Conservation (phyloP, 345 rosid species). For the Capsella bursapastoris region DNA sequence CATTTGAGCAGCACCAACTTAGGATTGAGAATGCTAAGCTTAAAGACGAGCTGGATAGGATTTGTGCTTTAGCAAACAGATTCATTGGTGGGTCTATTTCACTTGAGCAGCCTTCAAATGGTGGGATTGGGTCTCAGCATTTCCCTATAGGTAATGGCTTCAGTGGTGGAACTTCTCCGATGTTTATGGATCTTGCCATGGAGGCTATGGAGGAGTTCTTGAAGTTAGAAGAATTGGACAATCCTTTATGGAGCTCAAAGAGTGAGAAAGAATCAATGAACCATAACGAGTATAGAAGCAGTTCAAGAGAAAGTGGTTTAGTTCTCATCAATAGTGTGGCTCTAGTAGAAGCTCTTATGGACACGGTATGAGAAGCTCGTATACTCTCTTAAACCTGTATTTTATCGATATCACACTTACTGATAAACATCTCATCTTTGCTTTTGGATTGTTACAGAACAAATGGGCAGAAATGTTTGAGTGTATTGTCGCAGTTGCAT, state of each 20-base stretch:
- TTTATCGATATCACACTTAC: neutral
- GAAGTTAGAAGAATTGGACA: constrained; percentile 57
- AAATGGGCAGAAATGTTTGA: constrained; percentile 74
- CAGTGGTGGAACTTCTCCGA: constrained; percentile 36
- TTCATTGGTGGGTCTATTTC: constrained; percentile 60
- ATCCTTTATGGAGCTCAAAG: constrained; percentile 60
- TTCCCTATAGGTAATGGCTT: constrained; percentile 46
- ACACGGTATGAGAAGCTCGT: constrained; percentile 55
- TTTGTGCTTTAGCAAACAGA: constrained; percentile 57
- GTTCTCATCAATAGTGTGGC: constrained; percentile 58
- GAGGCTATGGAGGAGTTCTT: constrained; percentile 65
- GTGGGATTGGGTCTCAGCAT: constrained; percentile 24
- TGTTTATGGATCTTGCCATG: constrained; percentile 59
- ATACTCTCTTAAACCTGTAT: neutral
- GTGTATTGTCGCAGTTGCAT: constrained; percentile 55
- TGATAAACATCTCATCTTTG: constrained; percentile 17
- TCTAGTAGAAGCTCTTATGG: constrained; percentile 71
- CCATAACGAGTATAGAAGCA: constrained; percentile 58
- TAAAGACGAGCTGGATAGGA: constrained; percentile 59
- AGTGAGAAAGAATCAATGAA: constrained; percentile 56
- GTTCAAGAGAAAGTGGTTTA: constrained; percentile 60
- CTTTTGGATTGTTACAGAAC: constrained; percentile 49
- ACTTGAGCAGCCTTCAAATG: constrained; percentile 47
- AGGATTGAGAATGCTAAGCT: constrained; percentile 67
- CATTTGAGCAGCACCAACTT: constrained; percentile 60